Evolutionary conservation across 805 yeast genomes (phyloP).

Genomic region (Candida ortonii): DNA sequence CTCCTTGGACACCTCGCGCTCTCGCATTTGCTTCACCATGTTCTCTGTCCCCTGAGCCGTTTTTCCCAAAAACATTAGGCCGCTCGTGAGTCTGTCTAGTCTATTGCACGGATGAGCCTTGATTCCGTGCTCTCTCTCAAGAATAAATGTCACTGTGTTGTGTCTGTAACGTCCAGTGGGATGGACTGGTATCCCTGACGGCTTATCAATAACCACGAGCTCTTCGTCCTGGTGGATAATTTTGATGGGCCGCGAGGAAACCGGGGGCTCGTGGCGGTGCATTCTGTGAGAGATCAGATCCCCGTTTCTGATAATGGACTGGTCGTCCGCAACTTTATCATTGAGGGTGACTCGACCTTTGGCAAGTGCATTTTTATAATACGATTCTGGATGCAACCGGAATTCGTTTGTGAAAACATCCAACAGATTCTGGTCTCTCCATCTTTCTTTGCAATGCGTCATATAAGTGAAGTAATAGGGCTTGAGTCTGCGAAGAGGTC

Average conservation of each 20-base stretch:
- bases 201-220: constrained; percentile 83
- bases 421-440: constrained; percentile 79
- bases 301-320: constrained; percentile 72
- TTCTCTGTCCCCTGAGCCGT: constrained; percentile 74
- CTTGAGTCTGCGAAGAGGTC: constrained; percentile 63
- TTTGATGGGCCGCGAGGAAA: constrained; percentile 54
- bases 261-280: constrained; percentile 91
- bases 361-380: constrained; percentile 54
- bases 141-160: constrained; percentile 70
- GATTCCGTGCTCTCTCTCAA: constrained; percentile 66
- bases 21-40: constrained; percentile 68
- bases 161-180: constrained; percentile 86
- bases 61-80: constrained; percentile 87
- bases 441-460: constrained; percentile 86
- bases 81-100: constrained; percentile 87
- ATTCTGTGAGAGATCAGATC: constrained; percentile 74
- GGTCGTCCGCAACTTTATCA: constrained; percentile 57
- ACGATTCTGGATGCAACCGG: constrained; percentile 67
- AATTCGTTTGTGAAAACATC: constrained; percentile 86
- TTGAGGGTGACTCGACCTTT: constrained; percentile 77
- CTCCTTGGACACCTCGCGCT: constrained; percentile 72
- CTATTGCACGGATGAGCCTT: constrained; percentile 83
- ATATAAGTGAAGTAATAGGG: constrained; percentile 89
- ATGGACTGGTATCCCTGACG: constrained; percentile 93
- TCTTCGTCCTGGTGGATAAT: constrained; percentile 74